Base-by-base conservation (phyloP, 371 early-diverging fungal species). In the Mycotypha africana region DNA sequence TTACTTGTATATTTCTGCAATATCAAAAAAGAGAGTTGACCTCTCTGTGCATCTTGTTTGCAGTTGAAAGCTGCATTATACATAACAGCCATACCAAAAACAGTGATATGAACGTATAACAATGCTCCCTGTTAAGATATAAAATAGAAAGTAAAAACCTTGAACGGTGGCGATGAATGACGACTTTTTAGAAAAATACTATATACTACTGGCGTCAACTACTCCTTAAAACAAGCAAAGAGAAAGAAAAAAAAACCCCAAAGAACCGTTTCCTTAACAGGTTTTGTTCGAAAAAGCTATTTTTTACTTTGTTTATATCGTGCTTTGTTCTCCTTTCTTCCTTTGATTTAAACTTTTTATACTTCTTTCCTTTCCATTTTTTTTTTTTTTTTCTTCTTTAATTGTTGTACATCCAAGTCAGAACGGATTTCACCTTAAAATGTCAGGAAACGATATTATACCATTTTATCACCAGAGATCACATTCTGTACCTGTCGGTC, bases 391-490 rank as follows among this genome's bases (percentile, higher is more conserved):
- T 34, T 35, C 36, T 40, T 15, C 19, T 33, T 44, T 11, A 24
- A 34, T 22, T 23, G 33, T 34, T 24, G 2, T 41, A 3, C 32
- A 9, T 19, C 21, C 21, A 4, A 28, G 1, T 3, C 19, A 14
- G 15, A 33, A 33, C 4, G 3, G n/a, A n/a, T n/a, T n/a, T n/a
- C n/a, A n/a, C n/a, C n/a, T n/a, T n/a, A 31, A 15, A 25, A 56
- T 56, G 56, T 49, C 56, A 19, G 56, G 50, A 41, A 42, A 50
- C 24, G 34, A 35, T 17, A 55, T 55, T 45, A 45, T 44, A 37
- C 45, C 43, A 21, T 33, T 43, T 20, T 39, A 38, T 33, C 51
- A 51, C 26, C 51, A 51, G 17, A 17, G 51, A 32, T 51, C 51
- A 8, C 51, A 51, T 38, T 51, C 51, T n/a, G 35, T 44, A 34